phyloP scores from a whole-genome alignment of 2,329 filamentous ascomycete species.

The Colletotrichum noveboracense region DNA sequence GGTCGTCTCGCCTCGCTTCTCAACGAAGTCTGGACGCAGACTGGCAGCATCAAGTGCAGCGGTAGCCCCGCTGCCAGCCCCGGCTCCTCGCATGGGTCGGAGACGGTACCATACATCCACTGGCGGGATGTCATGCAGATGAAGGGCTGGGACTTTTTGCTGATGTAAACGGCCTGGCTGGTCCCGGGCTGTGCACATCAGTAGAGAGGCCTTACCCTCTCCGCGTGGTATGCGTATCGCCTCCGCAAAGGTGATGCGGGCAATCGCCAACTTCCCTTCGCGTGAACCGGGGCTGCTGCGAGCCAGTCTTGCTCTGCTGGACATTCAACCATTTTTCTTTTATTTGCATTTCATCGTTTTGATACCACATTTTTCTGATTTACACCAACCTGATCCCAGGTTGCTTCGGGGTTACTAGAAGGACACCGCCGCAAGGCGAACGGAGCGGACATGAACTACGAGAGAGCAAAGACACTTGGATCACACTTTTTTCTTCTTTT shows the following conservation, averaged over 20 bases:
- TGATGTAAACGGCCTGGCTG: constrained; percentile 64
- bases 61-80: constrained; percentile 29
- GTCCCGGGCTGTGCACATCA: neutral
- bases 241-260: constrained; percentile 39
- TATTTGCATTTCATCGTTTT: constrained; percentile 23
- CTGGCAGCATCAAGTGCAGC: constrained; percentile 57
- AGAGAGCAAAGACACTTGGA: constrained; percentile 24
- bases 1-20: constrained; percentile 82
- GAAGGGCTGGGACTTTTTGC: constrained; percentile 90
- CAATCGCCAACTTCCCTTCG: constrained; percentile 34
- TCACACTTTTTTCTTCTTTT: constrained; percentile 5
- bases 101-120: constrained; percentile 73
- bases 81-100: constrained; percentile 35
- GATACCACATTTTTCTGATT: constrained; percentile 31
- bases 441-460: constrained; percentile 22
- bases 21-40: constrained; percentile 83
- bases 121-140: constrained; percentile 94
- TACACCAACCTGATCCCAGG: constrained; percentile 18
- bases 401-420: constrained; percentile 18
- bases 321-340: constrained; percentile 14
- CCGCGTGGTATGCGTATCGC: constrained; percentile 26
- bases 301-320: constrained; percentile 3
- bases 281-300: constrained; percentile 7
- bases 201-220: neutral
- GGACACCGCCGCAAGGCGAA: constrained; percentile 43